Evolutionary conservation across 768 basidiomycete genomes (phyloP).

Genomic region (Tulasnella sp.): DNA sequence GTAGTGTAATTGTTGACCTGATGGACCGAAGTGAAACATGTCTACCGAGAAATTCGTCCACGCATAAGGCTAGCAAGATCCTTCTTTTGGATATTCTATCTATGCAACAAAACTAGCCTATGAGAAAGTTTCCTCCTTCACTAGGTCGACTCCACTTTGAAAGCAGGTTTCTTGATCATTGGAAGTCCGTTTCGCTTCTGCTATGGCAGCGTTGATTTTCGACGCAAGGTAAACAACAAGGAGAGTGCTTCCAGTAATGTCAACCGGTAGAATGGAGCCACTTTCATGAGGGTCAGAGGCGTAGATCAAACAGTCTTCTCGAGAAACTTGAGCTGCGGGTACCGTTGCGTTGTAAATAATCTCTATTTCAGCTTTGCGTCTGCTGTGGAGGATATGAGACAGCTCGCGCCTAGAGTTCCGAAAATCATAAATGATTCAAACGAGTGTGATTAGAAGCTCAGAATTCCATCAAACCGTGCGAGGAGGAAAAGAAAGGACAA

Average conservation of each 20-base stretch:
- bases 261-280: background rate
- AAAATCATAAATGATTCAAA: background rate
- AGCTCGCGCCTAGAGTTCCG: slow-evolving; percentile 63
- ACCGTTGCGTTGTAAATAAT: slow-evolving; percentile 31
- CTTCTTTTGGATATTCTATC: background rate
- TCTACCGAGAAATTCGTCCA: background rate
- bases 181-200: background rate
- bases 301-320: background rate
- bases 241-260: background rate
- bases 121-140: background rate
- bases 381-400: slow-evolving; percentile 66
- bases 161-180: too few relatives aligned
- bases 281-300: background rate
- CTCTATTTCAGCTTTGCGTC: slow-evolving; percentile 94
- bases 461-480: background rate
- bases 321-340: background rate
- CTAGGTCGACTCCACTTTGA: background rate
- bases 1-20: too few relatives aligned
- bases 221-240: slow-evolving; percentile 16
- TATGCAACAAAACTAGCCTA: background rate
- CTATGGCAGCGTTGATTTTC: slow-evolving; percentile 14
- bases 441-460: background rate
- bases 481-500: slow-evolving; percentile 27
- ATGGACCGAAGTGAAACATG: background rate
- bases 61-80: background rate